Evolutionary conservation across 257 asterid genomes (phyloP).

Genomic region (Solanum peruvianum): DNA sequence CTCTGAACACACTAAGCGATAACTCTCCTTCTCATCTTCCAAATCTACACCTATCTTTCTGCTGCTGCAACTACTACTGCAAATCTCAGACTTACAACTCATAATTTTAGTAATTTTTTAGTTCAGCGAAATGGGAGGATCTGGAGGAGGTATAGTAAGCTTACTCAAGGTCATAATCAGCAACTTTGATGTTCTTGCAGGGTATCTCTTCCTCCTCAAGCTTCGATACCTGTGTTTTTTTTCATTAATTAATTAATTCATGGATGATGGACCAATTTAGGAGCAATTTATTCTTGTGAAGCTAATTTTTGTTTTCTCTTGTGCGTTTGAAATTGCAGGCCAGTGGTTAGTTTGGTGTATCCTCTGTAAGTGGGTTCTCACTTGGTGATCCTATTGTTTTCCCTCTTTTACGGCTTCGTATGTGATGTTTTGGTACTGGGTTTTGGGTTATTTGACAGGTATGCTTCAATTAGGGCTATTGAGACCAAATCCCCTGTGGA

Average conservation of each 20-base stretch:
- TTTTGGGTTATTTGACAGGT: conserved; percentile 29
- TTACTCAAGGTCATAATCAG: conserved; percentile 44
- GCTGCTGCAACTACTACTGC: neutral
- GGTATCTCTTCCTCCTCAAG: conserved; percentile 24
- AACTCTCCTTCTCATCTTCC: neutral
- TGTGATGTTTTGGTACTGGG: neutral
- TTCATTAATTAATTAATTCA: neutral
- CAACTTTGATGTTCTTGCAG: conserved; percentile 74
- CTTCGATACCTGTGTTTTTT: neutral
- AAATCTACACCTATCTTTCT: neutral
- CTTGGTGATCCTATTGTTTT: neutral
- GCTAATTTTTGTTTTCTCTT: neutral
- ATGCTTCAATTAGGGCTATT: conserved; percentile 90
- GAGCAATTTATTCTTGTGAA: neutral
- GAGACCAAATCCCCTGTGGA: conserved; percentile 80
- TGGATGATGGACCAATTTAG: neutral
- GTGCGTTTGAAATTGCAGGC: conserved; percentile 50
- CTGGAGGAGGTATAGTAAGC: conserved; percentile 51
- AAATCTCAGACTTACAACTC: neutral
- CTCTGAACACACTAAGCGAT: neutral
- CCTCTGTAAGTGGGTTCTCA: conserved; percentile 68
- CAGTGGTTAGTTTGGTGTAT: conserved; percentile 74
- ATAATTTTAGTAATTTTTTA: neutral
- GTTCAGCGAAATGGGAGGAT: conserved; percentile 49
- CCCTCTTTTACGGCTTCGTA: neutral